Evolutionary conservation across 176 grass and related monocot species (phyloP), one percentile per base, ranked within the genome.

Genomic region (Aegilops longissima): DNA sequence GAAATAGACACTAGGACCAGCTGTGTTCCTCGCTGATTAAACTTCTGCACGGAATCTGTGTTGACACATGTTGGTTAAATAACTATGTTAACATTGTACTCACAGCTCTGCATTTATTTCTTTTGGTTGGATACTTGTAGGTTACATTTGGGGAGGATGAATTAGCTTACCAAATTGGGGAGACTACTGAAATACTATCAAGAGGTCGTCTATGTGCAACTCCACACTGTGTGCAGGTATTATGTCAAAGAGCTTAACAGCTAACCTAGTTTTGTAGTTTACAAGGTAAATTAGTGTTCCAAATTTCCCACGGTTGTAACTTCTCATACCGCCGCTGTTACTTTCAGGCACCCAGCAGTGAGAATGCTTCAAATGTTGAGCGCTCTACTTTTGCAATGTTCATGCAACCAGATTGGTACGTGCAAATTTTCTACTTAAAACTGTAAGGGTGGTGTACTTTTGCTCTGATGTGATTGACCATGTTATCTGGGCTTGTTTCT

Each of bases 181-280:
- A 98, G 92, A 98, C 96, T 70, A 94, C 92, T 83, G 96, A 98
- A 92, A 94, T 94, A 87, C 64, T 98, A 71, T 93, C 92, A 79
- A 83, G 88, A 86, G 92, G 93, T 67, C 80, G 66, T 84, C 84
- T 98, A 70, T 94, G 90, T 92, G 93, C 96, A 67, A 98, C 96
- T 30, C 96, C 96, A 73, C 93, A 98, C 87, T 94, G 96, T 93
- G 96, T 98, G 56, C 92, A 98, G 93, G 96, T 98, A 90, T 83
- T 92, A 63, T 49, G 1, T 34, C 9, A 30, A 59, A 45, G 14
- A 42, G 70, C 49, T 56, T 70, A 49, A 14, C 9, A 81, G 64
- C 12, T 49, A 9, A 39, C 38, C 38, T 39, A 39, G 8, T 39
- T 39, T 39, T 39, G 38, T 39, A 39, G 8, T 9, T 6, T 39